Percentiles rank a stretch among this genome's conserved stretches.
phyloP scores from a whole-genome alignment of 768 basidiomycete genomes.

The Terana coerulea region DNA sequence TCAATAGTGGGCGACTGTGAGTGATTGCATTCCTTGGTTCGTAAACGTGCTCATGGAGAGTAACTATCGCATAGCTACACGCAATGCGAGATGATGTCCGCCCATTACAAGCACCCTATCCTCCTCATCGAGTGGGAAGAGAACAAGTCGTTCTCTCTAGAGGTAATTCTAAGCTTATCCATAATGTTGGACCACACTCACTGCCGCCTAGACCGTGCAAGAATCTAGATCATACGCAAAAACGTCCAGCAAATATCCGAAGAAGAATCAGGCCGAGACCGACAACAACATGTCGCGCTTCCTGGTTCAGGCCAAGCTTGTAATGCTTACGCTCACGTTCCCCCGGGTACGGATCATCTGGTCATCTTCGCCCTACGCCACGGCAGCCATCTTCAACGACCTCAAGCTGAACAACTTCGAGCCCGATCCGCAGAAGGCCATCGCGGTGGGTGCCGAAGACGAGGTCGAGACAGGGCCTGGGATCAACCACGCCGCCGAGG shows the following conservation, averaged over 20 bases:
- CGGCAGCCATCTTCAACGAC: constrained; percentile 88
- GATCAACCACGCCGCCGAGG: constrained; percentile 73
- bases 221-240: constrained; percentile 70
- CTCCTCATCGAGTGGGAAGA: constrained; percentile 97
- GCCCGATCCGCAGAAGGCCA: constrained; percentile 74
- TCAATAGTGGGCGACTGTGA: constrained; percentile 90
- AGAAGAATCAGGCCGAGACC: constrained; percentile 37
- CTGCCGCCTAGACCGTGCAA: constrained; percentile 44
- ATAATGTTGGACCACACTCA: background rate
- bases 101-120: constrained; percentile 91
- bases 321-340: constrained; percentile 84
- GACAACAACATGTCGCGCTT: constrained; percentile 33
- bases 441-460: constrained; percentile 77
- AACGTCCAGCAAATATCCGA: constrained; percentile 50
- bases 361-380: constrained; percentile 94
- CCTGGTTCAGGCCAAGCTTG: constrained; percentile 87
- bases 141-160: constrained; percentile 90
- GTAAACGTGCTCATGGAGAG: background rate
- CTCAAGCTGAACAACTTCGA: constrained; percentile 78
- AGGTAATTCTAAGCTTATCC: constrained; percentile 45
- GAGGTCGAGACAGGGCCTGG: constrained; percentile 64
- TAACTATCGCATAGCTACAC: constrained; percentile 61
- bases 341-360: constrained; percentile 93
- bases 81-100: constrained; percentile 96
- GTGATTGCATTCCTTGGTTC: constrained; percentile 23